Percentiles rank a stretch among this genome's conserved stretches.
Evolutionary conservation across 805 yeast genomes (phyloP).

Genomic region (Dipodascus geniculatus): DNA sequence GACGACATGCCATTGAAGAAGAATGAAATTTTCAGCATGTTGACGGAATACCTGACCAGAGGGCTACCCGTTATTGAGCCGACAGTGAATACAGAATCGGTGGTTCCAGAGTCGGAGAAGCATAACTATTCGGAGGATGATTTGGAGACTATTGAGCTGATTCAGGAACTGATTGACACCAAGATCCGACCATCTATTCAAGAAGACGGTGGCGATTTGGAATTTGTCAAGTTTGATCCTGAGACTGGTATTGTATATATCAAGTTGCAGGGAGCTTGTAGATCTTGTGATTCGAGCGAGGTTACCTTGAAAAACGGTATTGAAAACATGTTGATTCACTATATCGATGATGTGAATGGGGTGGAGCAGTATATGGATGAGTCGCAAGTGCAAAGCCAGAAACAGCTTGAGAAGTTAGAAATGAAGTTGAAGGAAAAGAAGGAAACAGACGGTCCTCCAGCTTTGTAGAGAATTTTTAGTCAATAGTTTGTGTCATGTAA

Average conservation of each 20-base stretch:
- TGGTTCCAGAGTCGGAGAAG: slow-evolving; percentile 21
- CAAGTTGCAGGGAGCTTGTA: slow-evolving; percentile 91
- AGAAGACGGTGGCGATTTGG: slow-evolving; percentile 97
- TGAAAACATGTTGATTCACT: slow-evolving; percentile 93
- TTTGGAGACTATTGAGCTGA: slow-evolving; percentile 74
- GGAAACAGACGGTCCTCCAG: slow-evolving; percentile 15
- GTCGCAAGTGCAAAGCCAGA: slow-evolving; percentile 59
- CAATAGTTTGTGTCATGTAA: slow-evolving; percentile 25
- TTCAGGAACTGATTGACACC: slow-evolving; percentile 84
- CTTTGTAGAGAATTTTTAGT: neutral
- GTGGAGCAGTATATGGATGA: slow-evolving; percentile 84
- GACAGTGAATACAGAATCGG: slow-evolving; percentile 26
- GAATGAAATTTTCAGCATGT: slow-evolving; percentile 42
- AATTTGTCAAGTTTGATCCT: slow-evolving; percentile 74
- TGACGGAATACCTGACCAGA: slow-evolving; percentile 34
- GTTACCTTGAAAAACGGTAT: slow-evolving; percentile 92
- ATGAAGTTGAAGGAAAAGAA: slow-evolving; percentile 32
- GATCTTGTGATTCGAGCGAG: slow-evolving; percentile 81
- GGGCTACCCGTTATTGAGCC: slow-evolving; percentile 38
- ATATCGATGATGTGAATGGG: slow-evolving; percentile 86
- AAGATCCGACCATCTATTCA: slow-evolving; percentile 95
- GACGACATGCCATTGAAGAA: slow-evolving; percentile 31
- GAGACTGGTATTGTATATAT: slow-evolving; percentile 80
- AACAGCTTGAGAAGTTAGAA: slow-evolving; percentile 80
- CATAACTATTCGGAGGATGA: slow-evolving; percentile 49